These are phyloP conservation scores for Hypoxylon sp. DNA, from an alignment of 2,329 filamentous ascomycete species.

Conservation along the genomic window DNA sequence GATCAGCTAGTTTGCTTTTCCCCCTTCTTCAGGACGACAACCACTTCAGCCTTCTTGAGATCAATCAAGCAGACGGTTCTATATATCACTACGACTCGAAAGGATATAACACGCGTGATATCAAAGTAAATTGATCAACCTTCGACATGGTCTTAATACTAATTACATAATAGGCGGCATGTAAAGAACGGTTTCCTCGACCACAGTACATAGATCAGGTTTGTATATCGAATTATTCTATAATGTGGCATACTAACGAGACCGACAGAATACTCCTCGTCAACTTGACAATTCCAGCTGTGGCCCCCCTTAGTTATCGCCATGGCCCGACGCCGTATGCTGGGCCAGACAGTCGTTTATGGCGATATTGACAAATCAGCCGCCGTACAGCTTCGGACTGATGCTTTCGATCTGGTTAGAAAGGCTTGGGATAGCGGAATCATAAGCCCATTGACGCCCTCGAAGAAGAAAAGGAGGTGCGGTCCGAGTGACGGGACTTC, in stretches of 20 bases:
- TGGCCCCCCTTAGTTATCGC: constrained; percentile 1
- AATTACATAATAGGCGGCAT: neutral
- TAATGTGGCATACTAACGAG: neutral
- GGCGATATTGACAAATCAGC: neutral
- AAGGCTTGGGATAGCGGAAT: neutral
- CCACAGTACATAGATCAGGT: neutral
- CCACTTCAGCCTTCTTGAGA: constrained; percentile 12
- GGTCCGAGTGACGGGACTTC: neutral
- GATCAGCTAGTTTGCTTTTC: constrained; percentile 1
- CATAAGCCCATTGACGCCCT: neutral
- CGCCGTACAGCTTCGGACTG: neutral
- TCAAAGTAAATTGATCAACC: neutral
- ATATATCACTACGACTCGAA: constrained; percentile 11
- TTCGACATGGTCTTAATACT: neutral
- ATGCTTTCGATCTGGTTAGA: neutral
- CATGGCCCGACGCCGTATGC: constrained; percentile 2
- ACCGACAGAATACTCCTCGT: neutral
- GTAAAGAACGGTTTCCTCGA: neutral
- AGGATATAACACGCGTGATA: neutral
- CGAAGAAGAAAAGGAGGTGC: neutral
- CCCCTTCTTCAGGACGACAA: neutral
- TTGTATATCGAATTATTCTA: neutral
- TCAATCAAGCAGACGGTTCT: constrained; percentile 3
- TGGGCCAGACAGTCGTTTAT: neutral
- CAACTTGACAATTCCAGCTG: constrained; percentile 3